Evolutionary conservation across 2,329 filamentous ascomycete genomes (phyloP), one percentile per base, ranked within the genome.

Genomic region (Stagonosporopsis rhizophila): DNA sequence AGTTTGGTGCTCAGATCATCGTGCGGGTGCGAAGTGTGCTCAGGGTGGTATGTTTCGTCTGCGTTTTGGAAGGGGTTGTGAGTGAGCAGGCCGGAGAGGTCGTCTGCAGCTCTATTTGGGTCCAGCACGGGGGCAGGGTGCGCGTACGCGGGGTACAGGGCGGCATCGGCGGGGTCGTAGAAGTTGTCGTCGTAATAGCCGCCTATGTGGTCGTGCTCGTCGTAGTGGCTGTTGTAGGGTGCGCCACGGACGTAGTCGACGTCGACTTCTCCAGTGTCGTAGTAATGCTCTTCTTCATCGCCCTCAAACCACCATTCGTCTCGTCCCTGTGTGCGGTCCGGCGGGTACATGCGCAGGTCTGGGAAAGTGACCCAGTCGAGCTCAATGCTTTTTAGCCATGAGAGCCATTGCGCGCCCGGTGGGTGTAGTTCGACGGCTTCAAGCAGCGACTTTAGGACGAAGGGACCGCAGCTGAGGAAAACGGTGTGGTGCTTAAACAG

Each of bases 321-420:
- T 8, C 59, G 53, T n/a, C 60, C 60, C 2, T 66, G 56, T 40
- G 61, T 62, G 17, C 64, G 47, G 15, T 71, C 63, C 8, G 72
- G 73, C 2, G 72, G 72, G 46, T 75, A 75, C 32, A 61, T 53
- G 15, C 60, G 54, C 37, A 76, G 59, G 34, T 72, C 71, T 1
- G 73, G 73, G 35, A 76, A 71, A 0, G 72, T 76, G 32, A 69
- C 61, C 73, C 73, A 76, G 45, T 75, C 69, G 1, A 75, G 48
- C 39, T 74, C 68, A 9, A 76, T 67, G 12, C 58, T 60, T 48
- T 69, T 71, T 15, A 75, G 56, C 65, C 67, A 71, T 30, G 56
- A 57, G 32, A 76, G 63, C 70, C 70, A 74, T 35, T 69, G 62
- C 30, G 61, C 64, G 39, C 69, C 68, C 2, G 58, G 52, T 2